Base-by-base conservation (phyloP, 2,329 filamentous ascomycete genomes). In the Xenoacremonium recifei region DNA sequence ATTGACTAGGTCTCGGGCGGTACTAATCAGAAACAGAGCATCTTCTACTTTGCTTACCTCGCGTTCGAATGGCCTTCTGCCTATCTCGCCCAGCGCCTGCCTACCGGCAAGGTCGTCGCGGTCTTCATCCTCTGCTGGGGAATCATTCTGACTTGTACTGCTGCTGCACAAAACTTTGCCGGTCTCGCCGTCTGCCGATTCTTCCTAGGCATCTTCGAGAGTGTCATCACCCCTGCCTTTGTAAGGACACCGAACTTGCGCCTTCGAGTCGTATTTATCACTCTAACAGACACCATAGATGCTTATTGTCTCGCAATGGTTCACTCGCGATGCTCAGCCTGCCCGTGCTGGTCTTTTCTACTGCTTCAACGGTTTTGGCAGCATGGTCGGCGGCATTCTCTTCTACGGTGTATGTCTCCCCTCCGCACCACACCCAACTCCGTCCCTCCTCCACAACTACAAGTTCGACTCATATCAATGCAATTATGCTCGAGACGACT, bases 161-260 rank as follows among this genome's bases (percentile, higher is more conserved):
- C 63, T 3, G 59, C 53, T 1, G 71, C 68, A 45, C 56, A 51
- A 4, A 62, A 61, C 17, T 71, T 65, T 42, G 58, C 52, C 18
- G 61, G 59, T 2, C 45, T 74, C 1, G 67, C 64, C 20, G 69
- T 63, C 0, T 72, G 78, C 49, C 60, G 76, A 4, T 80, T 81
- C 64, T 72, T 77, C 36, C 65, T 82, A 2, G 79, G 79, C 0
- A 66, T 79, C 5, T 57, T 82, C 1, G 79, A 82, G 52, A 69
- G 67, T 3, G 72, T 76, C 17, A 72, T 82, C 25, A 76, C 71
- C 0, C 71, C 73, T 0, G 68, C 68, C 5, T 75, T 76, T 15
- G n/a, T n/a, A n/a, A n/a, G n/a, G n/a, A n/a, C n/a, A n/a, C n/a
- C 39, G n/a, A 4, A 4, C 1, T 18, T 4, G n/a, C n/a, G n/a